Percentiles rank a stretch among this genome's conserved stretches.
Conservation (phyloP, 2,329 filamentous ascomycete genomes). For the Eutypa lata region DNA sequence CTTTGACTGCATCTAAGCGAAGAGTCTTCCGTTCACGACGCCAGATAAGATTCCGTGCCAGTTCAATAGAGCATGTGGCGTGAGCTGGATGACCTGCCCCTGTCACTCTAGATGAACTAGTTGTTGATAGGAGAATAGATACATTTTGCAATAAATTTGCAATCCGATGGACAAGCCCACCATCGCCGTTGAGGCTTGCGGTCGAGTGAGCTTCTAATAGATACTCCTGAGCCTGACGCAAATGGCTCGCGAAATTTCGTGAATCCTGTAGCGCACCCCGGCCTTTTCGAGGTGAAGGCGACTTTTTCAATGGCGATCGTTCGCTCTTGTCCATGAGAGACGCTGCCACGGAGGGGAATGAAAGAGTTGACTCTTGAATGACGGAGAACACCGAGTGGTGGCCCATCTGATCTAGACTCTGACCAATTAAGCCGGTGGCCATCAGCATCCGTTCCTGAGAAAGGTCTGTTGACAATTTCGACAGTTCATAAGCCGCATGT, state of each 20-base stretch:
- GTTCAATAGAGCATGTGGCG: conserved; percentile 63
- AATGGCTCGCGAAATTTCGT: conserved; percentile 54
- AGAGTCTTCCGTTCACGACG: conserved; percentile 60
- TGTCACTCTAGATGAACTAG: conserved; percentile 45
- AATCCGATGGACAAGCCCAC: conserved; percentile 60
- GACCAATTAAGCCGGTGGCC: conserved; percentile 65
- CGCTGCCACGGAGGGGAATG: conserved; percentile 67
- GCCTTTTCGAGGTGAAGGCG: conserved; percentile 32
- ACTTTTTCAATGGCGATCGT: conserved; percentile 32
- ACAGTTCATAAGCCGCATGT: conserved; percentile 43
- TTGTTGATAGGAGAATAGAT: conserved; percentile 63
- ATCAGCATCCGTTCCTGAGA: conserved; percentile 57
- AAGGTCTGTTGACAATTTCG: conserved; percentile 37
- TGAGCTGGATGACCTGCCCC: conserved; percentile 50
- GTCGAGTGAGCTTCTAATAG: conserved; percentile 62
- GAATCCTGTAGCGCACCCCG: conserved; percentile 21
- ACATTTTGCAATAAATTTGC: conserved; percentile 63
- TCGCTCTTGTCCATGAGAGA: conserved; percentile 38
- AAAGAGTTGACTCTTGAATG: conserved; percentile 88
- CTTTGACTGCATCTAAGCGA: conserved; percentile 35
- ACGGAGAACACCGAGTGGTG: conserved; percentile 83
- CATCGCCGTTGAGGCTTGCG: conserved; percentile 51
- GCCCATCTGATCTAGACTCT: conserved; percentile 70
- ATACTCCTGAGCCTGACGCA: conserved; percentile 64
- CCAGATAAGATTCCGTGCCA: conserved; percentile 67